Conservation (phyloP, 1,284 basidiomycete species). For the Papiliotrema nemorosa region DNA sequence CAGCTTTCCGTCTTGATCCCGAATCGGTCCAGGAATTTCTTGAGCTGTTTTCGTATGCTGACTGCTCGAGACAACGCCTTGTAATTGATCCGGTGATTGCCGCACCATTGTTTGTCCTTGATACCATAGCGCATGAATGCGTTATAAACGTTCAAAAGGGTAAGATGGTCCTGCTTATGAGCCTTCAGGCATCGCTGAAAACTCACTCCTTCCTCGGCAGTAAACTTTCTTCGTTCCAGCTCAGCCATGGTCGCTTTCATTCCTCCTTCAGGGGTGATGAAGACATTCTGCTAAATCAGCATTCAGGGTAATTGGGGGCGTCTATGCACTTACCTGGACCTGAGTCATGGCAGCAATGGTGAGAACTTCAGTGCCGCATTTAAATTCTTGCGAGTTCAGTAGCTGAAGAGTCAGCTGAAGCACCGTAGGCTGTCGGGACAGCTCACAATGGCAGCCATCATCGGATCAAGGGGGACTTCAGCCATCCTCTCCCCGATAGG, state of each 20-base stretch:
- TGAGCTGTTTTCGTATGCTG: conserved; percentile 84
- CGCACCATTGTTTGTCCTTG: conserved; percentile 81
- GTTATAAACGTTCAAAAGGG: conserved; percentile 87
- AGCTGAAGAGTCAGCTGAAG: too few relatives aligned
- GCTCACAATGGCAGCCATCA: conserved; percentile 58
- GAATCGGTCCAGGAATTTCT: conserved; percentile 88
- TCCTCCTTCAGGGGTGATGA: conserved; percentile 74
- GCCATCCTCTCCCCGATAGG: conserved; percentile 56
- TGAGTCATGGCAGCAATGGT: conserved; percentile 94
- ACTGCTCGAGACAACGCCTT: conserved; percentile 87
- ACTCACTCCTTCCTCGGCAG: conserved; percentile 88
- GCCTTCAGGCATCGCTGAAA: neutral
- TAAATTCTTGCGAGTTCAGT: conserved; percentile 74
- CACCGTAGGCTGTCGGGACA: too few relatives aligned
- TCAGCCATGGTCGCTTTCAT: conserved; percentile 78
- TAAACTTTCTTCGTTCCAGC: conserved; percentile 88
- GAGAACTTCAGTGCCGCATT: conserved; percentile 88
- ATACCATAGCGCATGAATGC: conserved; percentile 80
- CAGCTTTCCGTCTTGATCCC: conserved; percentile 72
- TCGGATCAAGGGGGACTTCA: conserved; percentile 57
- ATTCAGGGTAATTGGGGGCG: neutral
- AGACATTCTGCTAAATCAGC: conserved; percentile 64
- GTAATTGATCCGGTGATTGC: conserved; percentile 85
- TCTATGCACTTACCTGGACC: conserved; percentile 59
- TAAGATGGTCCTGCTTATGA: conserved; percentile 72